Conservation (phyloP, 2,329 filamentous ascomycete species). For the Tolypocladium pustulatum region DNA sequence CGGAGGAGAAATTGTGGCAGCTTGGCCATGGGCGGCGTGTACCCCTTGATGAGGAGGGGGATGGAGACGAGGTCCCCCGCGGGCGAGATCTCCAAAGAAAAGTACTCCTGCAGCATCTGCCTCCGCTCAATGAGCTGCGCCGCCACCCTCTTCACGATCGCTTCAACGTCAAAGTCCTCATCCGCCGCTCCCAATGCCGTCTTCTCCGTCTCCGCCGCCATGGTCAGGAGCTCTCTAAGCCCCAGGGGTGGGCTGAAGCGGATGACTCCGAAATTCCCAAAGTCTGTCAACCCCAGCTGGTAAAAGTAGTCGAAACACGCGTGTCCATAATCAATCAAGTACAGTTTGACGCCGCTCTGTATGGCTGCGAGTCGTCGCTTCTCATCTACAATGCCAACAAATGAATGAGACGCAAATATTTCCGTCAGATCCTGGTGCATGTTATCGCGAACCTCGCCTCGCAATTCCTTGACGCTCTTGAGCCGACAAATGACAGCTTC, state of each 20-base stretch:
- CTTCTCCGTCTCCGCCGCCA: slow-evolving; percentile 65
- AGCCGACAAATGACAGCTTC: slow-evolving; percentile 62
- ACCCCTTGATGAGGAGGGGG: slow-evolving; percentile 79
- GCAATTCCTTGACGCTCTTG: slow-evolving; percentile 76
- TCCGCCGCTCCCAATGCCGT: slow-evolving; percentile 27
- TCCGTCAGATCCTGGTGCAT: slow-evolving; percentile 84
- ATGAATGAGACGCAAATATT: slow-evolving; percentile 78
- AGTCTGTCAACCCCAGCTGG: slow-evolving; percentile 87
- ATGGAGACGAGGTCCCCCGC: slow-evolving; percentile 68
- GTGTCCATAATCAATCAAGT: slow-evolving; percentile 86
- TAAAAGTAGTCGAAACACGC: slow-evolving; percentile 87
- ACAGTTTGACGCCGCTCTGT: slow-evolving; percentile 85
- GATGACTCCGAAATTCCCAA: slow-evolving; percentile 85
- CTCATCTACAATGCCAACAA: slow-evolving; percentile 88
- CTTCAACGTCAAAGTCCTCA: slow-evolving; percentile 53
- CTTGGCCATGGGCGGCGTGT: slow-evolving; percentile 76
- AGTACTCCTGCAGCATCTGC: slow-evolving; percentile 89
- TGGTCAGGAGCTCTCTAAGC: slow-evolving; percentile 57
- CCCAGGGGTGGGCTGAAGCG: slow-evolving; percentile 67
- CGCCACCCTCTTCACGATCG: slow-evolving; percentile 55
- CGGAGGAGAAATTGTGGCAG: slow-evolving; percentile 80
- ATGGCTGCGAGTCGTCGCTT: slow-evolving; percentile 80
- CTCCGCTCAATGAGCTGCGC: slow-evolving; percentile 62
- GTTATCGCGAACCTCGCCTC: slow-evolving; percentile 65
- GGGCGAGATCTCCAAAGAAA: slow-evolving; percentile 71